These are phyloP conservation scores for Logfia minima DNA, from an alignment of 129 eudicot species.

Conservation along the genomic window DNA sequence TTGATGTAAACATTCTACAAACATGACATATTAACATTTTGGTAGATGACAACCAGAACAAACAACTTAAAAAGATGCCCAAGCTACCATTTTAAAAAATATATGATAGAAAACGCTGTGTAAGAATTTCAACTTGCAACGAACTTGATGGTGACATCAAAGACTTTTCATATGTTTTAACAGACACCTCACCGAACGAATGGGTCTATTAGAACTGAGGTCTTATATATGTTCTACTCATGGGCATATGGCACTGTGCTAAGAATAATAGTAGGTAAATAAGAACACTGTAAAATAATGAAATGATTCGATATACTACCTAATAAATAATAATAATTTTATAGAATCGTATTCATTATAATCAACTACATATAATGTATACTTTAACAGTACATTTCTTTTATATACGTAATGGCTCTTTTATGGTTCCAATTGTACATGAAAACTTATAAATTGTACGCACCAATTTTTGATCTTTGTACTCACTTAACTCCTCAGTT, in stretches of 20 bases:
- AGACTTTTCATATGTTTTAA: not conserved
- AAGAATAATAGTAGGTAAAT: not conserved
- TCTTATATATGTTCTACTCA: not conserved
- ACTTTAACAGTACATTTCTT: no score
- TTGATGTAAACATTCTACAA: slow-evolving; percentile 5
- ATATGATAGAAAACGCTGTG: slow-evolving; percentile 9
- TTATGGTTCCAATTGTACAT: no score
- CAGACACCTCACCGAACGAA: not conserved
- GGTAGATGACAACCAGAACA: slow-evolving; percentile 23
- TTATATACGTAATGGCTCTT: no score
- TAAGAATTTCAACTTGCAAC: slow-evolving; percentile 29
- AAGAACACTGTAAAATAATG: not conserved
- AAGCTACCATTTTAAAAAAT: not conserved
- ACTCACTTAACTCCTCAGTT: no score
- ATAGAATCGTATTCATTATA: no score
- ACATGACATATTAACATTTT: slow-evolving; percentile 28
- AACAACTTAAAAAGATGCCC: slow-evolving; percentile 29
- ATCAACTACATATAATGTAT: no score
- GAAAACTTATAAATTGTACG: no score
- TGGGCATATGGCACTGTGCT: not conserved
- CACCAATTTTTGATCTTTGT: no score
- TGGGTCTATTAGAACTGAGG: not conserved
- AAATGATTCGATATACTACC: not conserved
- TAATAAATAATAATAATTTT: no score
- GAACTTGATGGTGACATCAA: slow-evolving; percentile 21